Evolutionary conservation across 1,139 yeast species (phyloP).

Genomic region (Saccharomycopsis phalli): DNA sequence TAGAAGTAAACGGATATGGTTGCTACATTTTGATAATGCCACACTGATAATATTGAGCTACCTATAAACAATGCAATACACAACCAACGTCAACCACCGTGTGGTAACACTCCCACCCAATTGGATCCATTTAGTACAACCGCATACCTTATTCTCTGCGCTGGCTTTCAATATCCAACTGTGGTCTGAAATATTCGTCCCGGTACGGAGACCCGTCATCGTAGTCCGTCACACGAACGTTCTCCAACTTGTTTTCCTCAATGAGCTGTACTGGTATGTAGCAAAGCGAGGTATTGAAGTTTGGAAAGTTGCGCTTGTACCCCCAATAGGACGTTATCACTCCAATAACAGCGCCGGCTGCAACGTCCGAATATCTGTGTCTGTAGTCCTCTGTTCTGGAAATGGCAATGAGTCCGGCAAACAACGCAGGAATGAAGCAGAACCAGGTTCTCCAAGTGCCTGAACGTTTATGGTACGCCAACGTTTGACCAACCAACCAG

Average conservation of each 20-base stretch:
- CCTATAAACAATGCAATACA: no score
- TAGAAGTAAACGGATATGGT: no score
- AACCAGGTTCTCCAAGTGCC: constrained; percentile 31
- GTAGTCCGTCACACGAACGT: constrained; percentile 10
- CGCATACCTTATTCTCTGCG: no score
- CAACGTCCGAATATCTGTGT: constrained; percentile 65
- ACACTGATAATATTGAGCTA: no score
- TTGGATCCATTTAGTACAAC: no score
- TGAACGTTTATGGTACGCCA: constrained; percentile 28
- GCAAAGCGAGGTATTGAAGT: constrained; percentile 18
- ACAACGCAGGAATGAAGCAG: constrained; percentile 30
- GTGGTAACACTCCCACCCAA: no score
- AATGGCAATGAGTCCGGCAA: constrained; percentile 47
- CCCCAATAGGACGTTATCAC: constrained; percentile 32
- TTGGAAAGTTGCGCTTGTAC: constrained; percentile 42
- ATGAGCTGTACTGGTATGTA: constrained; percentile 16
- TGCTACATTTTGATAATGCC: no score
- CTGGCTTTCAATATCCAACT: constrained; percentile 5
- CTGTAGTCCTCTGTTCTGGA: constrained; percentile 66
- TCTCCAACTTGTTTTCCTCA: constrained; percentile 16
- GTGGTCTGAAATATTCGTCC: constrained; percentile 6
- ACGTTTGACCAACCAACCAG: constrained; percentile 55
- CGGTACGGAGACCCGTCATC: constrained; percentile 2
- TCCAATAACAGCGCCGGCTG: constrained; percentile 52
- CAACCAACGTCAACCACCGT: no score